Evolutionary conservation across 768 basidiomycete species (phyloP).

Genomic region (Hygrocybe coccinea): DNA sequence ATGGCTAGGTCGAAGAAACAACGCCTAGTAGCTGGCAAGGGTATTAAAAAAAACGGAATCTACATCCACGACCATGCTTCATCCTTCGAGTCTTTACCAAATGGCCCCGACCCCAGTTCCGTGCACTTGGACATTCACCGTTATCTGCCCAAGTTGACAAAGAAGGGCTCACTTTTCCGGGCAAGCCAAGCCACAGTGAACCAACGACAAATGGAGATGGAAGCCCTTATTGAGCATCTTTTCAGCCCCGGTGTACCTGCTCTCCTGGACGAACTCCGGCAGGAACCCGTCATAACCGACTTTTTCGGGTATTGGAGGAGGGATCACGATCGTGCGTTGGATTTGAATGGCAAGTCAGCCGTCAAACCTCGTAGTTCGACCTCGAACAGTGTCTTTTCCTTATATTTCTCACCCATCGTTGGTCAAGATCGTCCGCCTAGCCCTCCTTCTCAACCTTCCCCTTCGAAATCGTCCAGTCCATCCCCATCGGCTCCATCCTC

Average conservation of each 20-base stretch:
- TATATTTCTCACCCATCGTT: conserved; percentile 38
- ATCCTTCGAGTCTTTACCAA: conserved; percentile 81
- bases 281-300: conserved; percentile 53
- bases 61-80: conserved; percentile 68
- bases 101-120: conserved; percentile 73
- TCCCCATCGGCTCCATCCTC: not conserved
- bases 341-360: conserved; percentile 38
- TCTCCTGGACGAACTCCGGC: conserved; percentile 61
- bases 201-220: conserved; percentile 58
- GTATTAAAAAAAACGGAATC: conserved; percentile 68
- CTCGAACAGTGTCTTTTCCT: conserved; percentile 51
- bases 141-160: conserved; percentile 61
- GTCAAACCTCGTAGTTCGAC: conserved; percentile 39
- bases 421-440: conserved; percentile 1
- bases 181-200: conserved; percentile 62
- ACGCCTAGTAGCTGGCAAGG: conserved; percentile 67
- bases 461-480: not conserved
- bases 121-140: conserved; percentile 66
- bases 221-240: conserved; percentile 52
- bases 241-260: conserved; percentile 59
- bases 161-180: conserved; percentile 69
- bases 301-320: conserved; percentile 78
- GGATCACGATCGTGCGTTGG: conserved; percentile 59
- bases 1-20: conserved; percentile 63
- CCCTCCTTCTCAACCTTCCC: conserved; percentile 1